Percentiles rank a stretch among this genome's conserved stretches.
Evolutionary conservation across 2,329 filamentous ascomycete species (phyloP).

Genomic region (Cryphonectria parasitica): DNA sequence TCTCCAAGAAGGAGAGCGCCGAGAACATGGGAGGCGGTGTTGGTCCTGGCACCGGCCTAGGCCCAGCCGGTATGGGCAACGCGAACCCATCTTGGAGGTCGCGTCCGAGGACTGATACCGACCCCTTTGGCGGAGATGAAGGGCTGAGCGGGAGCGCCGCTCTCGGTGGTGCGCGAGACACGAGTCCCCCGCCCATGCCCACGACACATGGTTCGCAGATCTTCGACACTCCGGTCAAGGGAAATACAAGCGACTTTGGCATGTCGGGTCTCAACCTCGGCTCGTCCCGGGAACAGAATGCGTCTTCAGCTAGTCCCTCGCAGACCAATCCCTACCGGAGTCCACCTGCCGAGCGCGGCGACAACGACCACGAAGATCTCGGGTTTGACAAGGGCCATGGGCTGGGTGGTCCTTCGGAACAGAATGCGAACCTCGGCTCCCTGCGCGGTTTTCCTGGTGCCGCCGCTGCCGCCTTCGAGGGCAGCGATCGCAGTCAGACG

Average conservation of each 20-base stretch:
- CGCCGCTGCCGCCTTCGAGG: conserved; percentile 57
- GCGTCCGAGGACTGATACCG: conserved; percentile 71
- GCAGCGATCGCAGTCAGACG: conserved; percentile 89
- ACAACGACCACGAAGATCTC: conserved; percentile 54
- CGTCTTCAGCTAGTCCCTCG: conserved; percentile 79
- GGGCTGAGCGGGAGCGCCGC: conserved; percentile 69
- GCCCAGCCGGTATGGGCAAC: conserved; percentile 43
- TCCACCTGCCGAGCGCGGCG: conserved; percentile 72
- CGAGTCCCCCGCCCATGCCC: conserved; percentile 50
- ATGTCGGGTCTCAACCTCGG: conserved; percentile 63
- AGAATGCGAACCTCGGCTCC: conserved; percentile 56
- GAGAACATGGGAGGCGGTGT: conserved; percentile 65
- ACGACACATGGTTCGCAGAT: conserved; percentile 35
- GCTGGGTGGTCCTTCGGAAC: conserved; percentile 44
- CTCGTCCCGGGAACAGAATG: conserved; percentile 64
- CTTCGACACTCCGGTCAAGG: conserved; percentile 60
- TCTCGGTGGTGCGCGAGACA: conserved; percentile 75
- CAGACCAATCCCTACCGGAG: conserved; percentile 97
- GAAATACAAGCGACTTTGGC: conserved; percentile 61
- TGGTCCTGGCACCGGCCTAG: conserved; percentile 41
- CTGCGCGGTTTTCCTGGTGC: conserved; percentile 55
- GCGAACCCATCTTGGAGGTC: conserved; percentile 58
- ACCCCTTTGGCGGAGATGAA: conserved; percentile 73
- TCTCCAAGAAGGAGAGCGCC: conserved; percentile 63
- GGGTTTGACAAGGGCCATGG: conserved; percentile 57